Evolutionary conservation across 495 filamentous ascomycete species (phyloP).

Genomic region (Trypethelium eluteriae): DNA sequence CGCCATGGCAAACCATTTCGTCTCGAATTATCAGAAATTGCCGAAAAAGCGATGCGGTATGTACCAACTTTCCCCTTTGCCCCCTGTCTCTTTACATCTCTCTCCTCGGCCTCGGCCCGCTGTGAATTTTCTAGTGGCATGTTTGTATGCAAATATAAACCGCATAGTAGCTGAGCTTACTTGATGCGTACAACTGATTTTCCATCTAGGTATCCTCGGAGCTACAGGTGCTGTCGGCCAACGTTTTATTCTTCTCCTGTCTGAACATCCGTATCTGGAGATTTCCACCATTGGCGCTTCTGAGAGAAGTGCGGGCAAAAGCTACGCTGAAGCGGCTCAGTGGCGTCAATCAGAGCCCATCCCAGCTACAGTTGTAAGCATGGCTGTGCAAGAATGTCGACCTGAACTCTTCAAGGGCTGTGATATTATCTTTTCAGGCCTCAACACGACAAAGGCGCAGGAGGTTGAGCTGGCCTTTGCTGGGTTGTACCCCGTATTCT

Average conservation of each 20-base stretch:
- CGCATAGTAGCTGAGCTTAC: no score
- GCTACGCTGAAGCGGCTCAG: slow-evolving; percentile 33
- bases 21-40: neutral
- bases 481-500: slow-evolving; percentile 33
- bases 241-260: slow-evolving; percentile 36
- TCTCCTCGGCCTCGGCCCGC: neutral
- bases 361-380: slow-evolving; percentile 27
- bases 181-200: neutral
- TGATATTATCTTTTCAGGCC: slow-evolving; percentile 35
- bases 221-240: slow-evolving; percentile 37
- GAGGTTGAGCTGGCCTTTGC: slow-evolving; percentile 38
- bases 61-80: neutral
- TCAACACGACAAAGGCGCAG: slow-evolving; percentile 35
- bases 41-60: neutral
- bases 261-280: slow-evolving; percentile 32
- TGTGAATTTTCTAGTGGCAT: neutral
- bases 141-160: no score
- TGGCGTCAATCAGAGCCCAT: slow-evolving; percentile 36
- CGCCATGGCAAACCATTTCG: no score
- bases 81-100: neutral
- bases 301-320: slow-evolving; percentile 36
- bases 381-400: slow-evolving; percentile 30
- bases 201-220: slow-evolving; percentile 31
- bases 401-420: slow-evolving; percentile 33
- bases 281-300: slow-evolving; percentile 34